A percentile compares a stretch with the other conserved stretches of the same genome.
Conservation (phyloP, 768 basidiomycete species). For the Kwoniella sp. region DNA sequence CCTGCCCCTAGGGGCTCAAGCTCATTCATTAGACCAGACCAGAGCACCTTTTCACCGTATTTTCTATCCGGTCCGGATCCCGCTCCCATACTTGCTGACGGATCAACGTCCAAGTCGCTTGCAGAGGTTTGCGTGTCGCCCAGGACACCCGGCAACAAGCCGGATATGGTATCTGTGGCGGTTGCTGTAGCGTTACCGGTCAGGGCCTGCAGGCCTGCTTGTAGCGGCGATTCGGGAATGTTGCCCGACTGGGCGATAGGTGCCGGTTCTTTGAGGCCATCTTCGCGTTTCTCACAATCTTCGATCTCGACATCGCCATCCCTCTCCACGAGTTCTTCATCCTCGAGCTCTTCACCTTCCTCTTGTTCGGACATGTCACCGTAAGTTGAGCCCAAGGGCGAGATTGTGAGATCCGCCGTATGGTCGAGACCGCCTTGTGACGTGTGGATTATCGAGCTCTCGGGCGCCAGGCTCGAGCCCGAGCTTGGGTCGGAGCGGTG, state of each 20-base stretch:
- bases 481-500: constrained; percentile 6
- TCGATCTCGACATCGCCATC: not conserved
- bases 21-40: constrained; percentile 12
- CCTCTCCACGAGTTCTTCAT: constrained; percentile 6
- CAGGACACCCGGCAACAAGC: not conserved
- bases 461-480: not conserved
- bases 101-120: constrained; percentile 1
- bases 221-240: not conserved
- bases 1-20: not conserved
- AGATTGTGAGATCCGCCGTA: not conserved
- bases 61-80: not conserved
- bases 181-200: not conserved
- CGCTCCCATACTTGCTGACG: not conserved
- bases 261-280: not conserved
- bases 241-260: constrained; percentile 4
- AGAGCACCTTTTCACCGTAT: constrained; percentile 20
- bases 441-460: not conserved
- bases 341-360: constrained; percentile 5
- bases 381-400: not conserved
- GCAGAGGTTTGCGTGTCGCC: not conserved
- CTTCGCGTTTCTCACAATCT: constrained; percentile 20
- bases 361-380: not conserved
- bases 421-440: too few relatives aligned
- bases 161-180: not conserved
- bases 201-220: not conserved